Evolutionary conservation across 1,284 basidiomycete species (phyloP).

Genomic region (Pyrrhoderma lamaoense): DNA sequence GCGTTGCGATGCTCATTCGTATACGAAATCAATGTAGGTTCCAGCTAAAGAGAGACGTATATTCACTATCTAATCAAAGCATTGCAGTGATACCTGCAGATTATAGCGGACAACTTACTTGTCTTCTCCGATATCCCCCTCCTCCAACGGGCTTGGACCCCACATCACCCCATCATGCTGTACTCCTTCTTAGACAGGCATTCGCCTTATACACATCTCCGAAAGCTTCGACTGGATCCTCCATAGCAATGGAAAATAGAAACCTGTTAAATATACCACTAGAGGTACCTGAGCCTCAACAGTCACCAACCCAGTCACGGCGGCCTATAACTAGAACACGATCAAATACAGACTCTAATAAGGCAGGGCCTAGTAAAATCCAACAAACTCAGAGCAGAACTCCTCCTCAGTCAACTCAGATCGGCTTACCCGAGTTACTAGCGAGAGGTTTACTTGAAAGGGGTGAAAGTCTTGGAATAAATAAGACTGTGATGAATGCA

Average conservation of each 20-base stretch:
- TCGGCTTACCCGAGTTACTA: conserved; percentile 61
- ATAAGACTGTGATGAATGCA: conserved; percentile 71
- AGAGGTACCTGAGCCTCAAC: conserved; percentile 50
- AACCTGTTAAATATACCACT: conserved; percentile 65
- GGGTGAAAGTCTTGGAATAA: conserved; percentile 72
- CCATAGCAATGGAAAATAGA: conserved; percentile 73
- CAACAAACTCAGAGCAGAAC: conserved; percentile 4
- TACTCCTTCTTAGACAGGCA: conserved; percentile 76
- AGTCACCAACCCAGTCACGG: conserved; percentile 34
- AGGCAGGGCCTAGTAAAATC: conserved; percentile 13
- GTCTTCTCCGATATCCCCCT: conserved; percentile 77
- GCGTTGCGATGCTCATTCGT: conserved; percentile 87
- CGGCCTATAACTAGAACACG: conserved; percentile 21
- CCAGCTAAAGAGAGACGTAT: conserved; percentile 5
- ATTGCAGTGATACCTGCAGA: conserved; percentile 72
- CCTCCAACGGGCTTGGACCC: conserved; percentile 30
- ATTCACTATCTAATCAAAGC: conserved; percentile 18
- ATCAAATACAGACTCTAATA: conserved; percentile 14
- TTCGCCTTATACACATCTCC: conserved; percentile 69
- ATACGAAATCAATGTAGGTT: conserved; percentile 77
- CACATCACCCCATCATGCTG: conserved; percentile 44
- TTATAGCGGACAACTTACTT: conserved; percentile 77
- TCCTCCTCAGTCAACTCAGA: conserved; percentile 34
- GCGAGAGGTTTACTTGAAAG: conserved; percentile 66
- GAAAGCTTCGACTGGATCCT: conserved; percentile 63